A percentile compares a stretch with the other conserved stretches of the same genome.
phyloP scores from a whole-genome alignment of 441 rosid species.

The Croton laevigatus region DNA sequence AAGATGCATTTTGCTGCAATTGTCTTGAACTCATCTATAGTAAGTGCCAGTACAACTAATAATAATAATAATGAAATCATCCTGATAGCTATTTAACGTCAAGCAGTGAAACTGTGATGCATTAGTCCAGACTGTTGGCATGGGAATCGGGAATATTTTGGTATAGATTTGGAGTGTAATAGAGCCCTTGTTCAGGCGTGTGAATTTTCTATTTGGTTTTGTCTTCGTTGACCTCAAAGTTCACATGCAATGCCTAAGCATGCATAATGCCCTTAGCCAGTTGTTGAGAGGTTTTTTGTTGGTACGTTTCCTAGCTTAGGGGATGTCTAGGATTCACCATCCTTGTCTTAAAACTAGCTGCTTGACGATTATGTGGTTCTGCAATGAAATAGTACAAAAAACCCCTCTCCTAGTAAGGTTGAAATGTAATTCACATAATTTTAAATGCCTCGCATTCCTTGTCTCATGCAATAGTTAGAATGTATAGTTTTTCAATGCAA shows the following conservation, averaged over 20 bases:
- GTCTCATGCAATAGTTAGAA: neutral
- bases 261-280: neutral
- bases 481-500: neutral
- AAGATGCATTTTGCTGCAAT: neutral
- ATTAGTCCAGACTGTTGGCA: neutral
- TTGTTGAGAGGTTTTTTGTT: neutral
- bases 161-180: neutral
- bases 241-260: neutral
- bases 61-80: neutral
- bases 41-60: neutral
- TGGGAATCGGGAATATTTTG: neutral
- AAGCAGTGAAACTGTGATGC: neutral
- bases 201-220: neutral
- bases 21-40: neutral
- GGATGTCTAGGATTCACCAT: neutral
- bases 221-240: neutral
- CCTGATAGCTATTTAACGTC: neutral
- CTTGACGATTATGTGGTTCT: neutral
- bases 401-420: too few species aligned
- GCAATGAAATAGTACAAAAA: too few species aligned
- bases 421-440: too few species aligned
- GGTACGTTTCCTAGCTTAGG: neutral
- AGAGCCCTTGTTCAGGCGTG: neutral
- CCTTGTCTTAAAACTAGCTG: neutral
- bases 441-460: too few species aligned